A percentile compares a stretch with the other conserved stretches of the same genome.
These are phyloP conservation scores for Verticillium klebahnii DNA, from an alignment of 2,329 filamentous ascomycete genomes.

Conservation along the genomic window DNA sequence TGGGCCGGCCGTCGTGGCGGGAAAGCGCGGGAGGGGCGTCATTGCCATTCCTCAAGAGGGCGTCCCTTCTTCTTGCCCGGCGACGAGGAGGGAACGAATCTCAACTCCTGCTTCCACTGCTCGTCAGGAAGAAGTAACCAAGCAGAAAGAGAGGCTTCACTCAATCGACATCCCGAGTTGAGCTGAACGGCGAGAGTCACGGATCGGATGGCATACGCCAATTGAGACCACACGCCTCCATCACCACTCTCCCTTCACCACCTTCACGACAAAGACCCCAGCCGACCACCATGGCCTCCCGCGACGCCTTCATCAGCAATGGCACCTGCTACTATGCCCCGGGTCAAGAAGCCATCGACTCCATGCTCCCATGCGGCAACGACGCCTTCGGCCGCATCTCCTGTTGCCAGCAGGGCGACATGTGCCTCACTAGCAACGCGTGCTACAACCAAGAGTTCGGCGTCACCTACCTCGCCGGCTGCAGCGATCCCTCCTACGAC, in stretches of 20 bases:
- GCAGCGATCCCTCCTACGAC: slow-evolving; percentile 25
- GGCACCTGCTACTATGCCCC: slow-evolving; percentile 24
- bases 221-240: neutral
- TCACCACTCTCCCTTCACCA: neutral
- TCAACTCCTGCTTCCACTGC: neutral
- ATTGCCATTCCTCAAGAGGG: neutral
- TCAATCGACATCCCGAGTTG: neutral
- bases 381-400: slow-evolving; percentile 21
- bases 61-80: neutral
- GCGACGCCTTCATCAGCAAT: slow-evolving; percentile 22
- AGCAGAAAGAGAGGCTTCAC: neutral
- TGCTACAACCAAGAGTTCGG: slow-evolving; percentile 14
- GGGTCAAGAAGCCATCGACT: slow-evolving; percentile 5
- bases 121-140: neutral
- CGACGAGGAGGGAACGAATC: neutral
- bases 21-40: neutral
- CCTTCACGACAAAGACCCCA: neutral
- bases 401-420: slow-evolving; percentile 26
- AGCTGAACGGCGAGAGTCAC: neutral
- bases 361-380: slow-evolving; percentile 28
- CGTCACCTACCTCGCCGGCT: slow-evolving; percentile 32
- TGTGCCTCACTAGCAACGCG: slow-evolving; percentile 23
- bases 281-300: neutral
- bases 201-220: neutral
- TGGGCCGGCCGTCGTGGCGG: neutral